phyloP scores from a whole-genome alignment of 768 basidiomycete species.

The Chalciporus piperatus region DNA sequence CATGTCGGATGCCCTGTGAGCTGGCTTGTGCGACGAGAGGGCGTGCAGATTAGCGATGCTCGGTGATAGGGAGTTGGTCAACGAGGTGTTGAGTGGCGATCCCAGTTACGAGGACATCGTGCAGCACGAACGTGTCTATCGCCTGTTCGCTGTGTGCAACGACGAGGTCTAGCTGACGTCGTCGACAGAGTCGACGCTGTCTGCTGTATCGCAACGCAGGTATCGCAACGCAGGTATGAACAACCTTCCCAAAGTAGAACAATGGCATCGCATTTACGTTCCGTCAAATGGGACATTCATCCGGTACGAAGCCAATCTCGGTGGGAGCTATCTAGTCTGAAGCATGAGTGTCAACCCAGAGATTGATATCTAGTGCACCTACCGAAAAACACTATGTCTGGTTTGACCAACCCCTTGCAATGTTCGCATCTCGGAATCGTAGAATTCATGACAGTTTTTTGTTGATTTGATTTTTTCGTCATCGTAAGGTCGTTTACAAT shows the following conservation, averaged over 20 bases:
- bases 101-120: constrained; percentile 21
- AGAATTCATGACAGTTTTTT: constrained; percentile 53
- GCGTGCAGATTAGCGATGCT: constrained; percentile 34
- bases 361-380: constrained; percentile 22
- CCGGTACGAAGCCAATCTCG: constrained; percentile 48
- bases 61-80: constrained; percentile 32
- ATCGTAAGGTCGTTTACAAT: constrained; percentile 60
- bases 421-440: constrained; percentile 57
- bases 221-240: constrained; percentile 23
- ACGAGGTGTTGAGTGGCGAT: constrained; percentile 31
- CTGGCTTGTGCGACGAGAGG: constrained; percentile 27
- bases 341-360: not conserved
- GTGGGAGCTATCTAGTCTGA: not conserved
- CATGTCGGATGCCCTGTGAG: constrained; percentile 12
- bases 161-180: too few relatives aligned
- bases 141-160: constrained; percentile 30
- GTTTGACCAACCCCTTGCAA: constrained; percentile 79
- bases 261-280: constrained; percentile 66
- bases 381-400: constrained; percentile 94
- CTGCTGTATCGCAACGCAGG: constrained; percentile 13
- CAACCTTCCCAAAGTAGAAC: constrained; percentile 34
- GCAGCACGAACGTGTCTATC: constrained; percentile 14
- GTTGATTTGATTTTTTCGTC: constrained; percentile 60
- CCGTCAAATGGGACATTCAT: constrained; percentile 58
- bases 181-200: too few relatives aligned